Conservation (phyloP, 2,329 filamentous ascomycete species). For the Colletotrichum acutatum region DNA sequence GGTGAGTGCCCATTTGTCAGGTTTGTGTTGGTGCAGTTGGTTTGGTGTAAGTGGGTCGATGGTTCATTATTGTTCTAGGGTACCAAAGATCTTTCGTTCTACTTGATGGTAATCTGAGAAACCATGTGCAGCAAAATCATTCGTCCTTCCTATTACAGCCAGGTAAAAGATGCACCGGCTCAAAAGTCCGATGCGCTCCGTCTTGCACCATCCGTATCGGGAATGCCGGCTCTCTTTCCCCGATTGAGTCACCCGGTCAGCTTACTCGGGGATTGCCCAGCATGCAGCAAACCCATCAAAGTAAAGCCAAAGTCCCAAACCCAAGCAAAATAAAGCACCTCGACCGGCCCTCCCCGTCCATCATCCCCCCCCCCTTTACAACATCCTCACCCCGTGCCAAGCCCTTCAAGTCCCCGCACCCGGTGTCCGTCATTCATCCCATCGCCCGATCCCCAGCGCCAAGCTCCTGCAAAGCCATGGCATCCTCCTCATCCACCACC, state of each 20-base stretch:
- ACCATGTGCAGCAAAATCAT: too few relatives aligned
- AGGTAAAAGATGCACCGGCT: neutral
- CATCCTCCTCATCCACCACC: neutral
- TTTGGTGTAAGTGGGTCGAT: neutral
- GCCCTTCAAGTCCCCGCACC: neutral
- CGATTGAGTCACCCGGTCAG: neutral
- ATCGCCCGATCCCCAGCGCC: neutral
- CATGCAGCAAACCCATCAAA: neutral
- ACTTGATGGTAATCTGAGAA: neutral
- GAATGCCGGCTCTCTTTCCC: neutral
- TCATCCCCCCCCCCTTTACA: neutral
- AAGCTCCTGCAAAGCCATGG: neutral
- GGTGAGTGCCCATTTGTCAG: neutral
- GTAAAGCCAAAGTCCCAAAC: neutral
- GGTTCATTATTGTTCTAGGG: neutral
- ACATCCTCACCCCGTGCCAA: neutral
- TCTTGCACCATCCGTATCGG: neutral
- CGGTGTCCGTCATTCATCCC: neutral
- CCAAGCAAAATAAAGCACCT: neutral
- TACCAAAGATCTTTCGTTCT: neutral
- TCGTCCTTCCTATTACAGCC: neutral
- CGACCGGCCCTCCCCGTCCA: neutral
- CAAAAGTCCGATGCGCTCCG: neutral
- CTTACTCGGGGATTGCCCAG: neutral
- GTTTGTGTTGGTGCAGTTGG: neutral